Evolutionary conservation across 306 rosid genomes (phyloP).

Genomic region (Canavalia gladiata): DNA sequence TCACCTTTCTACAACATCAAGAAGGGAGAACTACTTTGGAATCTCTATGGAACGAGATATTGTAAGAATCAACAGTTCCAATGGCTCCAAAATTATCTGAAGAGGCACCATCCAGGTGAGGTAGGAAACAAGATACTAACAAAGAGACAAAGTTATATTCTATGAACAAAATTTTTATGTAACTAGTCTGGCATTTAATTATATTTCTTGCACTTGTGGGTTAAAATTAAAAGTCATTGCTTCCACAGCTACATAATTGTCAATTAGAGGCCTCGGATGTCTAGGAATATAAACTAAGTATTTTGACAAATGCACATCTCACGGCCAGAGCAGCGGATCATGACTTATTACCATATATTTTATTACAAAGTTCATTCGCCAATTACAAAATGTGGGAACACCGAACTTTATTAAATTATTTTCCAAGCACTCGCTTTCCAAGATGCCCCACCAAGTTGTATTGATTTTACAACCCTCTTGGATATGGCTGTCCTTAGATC

Average conservation of each 20-base stretch:
- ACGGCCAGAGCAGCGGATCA: constrained; percentile 43
- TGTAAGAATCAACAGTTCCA: constrained; percentile 30
- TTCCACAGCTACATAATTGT: constrained; percentile 22
- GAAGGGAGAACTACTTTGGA: constrained; percentile 42
- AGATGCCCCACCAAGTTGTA: constrained; percentile 30
- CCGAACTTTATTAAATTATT: constrained; percentile 5
- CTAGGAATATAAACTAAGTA: constrained; percentile 27
- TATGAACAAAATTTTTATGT: neutral
- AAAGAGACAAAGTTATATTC: constrained; percentile 34
- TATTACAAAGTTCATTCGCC: constrained; percentile 19
- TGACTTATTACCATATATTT: constrained; percentile 34
- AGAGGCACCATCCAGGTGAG: constrained; percentile 48
- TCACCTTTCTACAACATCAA: constrained; percentile 36
- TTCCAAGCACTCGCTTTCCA: constrained; percentile 38
- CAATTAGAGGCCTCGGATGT: constrained; percentile 6
- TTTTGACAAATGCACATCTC: constrained; percentile 20
- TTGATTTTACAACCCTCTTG: neutral
- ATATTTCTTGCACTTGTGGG: constrained; percentile 12
- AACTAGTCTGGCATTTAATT: constrained; percentile 3
- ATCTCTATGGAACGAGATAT: constrained; percentile 23
- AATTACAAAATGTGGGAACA: constrained; percentile 18
- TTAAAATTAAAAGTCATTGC: constrained; percentile 32
- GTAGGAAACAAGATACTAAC: constrained; percentile 33
- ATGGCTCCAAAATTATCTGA: constrained; percentile 46
- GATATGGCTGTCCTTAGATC: neutral